Percentiles rank a stretch among this genome's conserved stretches.
Conservation (phyloP, 495 filamentous ascomycete genomes). For the Hyphodiscus hymeniophilus region DNA sequence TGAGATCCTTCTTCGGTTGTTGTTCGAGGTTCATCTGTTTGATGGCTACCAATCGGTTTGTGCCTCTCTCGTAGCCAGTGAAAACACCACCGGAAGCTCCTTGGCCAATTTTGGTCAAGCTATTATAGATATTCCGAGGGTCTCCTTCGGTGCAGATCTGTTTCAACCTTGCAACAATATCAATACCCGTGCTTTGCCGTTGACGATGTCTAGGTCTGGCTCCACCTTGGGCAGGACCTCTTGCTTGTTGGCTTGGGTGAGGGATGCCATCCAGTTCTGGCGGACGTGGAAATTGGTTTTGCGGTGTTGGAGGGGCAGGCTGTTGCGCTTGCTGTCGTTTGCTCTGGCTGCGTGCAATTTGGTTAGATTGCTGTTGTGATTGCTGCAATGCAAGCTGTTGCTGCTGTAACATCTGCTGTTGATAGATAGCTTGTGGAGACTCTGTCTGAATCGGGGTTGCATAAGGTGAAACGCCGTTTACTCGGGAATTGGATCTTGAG, state of each 20-base stretch:
- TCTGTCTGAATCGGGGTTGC: slow-evolving; percentile 25
- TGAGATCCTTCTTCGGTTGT: slow-evolving; percentile 97
- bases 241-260: slow-evolving; percentile 32
- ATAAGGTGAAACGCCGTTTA: slow-evolving; percentile 39
- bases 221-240: slow-evolving; percentile 38
- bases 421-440: slow-evolving; percentile 45
- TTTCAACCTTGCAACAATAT: slow-evolving; percentile 75
- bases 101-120: slow-evolving; percentile 92
- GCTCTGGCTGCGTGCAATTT: slow-evolving; percentile 45
- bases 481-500: slow-evolving; percentile 43
- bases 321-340: slow-evolving; percentile 39
- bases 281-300: slow-evolving; percentile 44
- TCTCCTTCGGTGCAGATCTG: slow-evolving; percentile 85
- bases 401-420: slow-evolving; percentile 61
- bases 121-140: slow-evolving; percentile 77
- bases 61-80: slow-evolving; percentile 77
- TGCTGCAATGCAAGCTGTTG: slow-evolving; percentile 72
- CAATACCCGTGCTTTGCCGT: slow-evolving; percentile 63
- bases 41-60: slow-evolving; percentile 87
- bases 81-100: slow-evolving; percentile 95
- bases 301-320: slow-evolving; percentile 42
- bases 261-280: slow-evolving; percentile 51
- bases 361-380: slow-evolving; percentile 50
- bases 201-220: slow-evolving; percentile 68
- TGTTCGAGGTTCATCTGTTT: slow-evolving; percentile 99